A percentile compares a stretch with the other conserved stretches of the same genome.
These are phyloP conservation scores for Rhytidiadelphus loreus DNA, from an alignment of 225 moss, liverwort and hornwort species.

Conservation along the genomic window DNA sequence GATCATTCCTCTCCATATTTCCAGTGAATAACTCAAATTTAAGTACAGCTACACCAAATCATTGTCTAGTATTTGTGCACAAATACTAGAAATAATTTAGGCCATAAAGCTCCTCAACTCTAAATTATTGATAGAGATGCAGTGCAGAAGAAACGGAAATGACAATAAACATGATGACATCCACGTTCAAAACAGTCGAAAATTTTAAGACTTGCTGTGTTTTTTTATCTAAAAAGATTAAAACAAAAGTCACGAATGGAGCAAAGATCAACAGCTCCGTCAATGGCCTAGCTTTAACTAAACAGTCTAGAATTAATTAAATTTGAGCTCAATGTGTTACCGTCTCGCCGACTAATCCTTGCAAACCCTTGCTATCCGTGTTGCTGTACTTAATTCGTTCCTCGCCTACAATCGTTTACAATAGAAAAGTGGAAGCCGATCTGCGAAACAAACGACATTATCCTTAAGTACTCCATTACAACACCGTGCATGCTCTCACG, in stretches of 20 bases:
- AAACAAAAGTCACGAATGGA: background rate
- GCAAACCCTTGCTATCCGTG: background rate
- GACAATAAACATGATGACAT: background rate
- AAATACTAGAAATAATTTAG: background rate
- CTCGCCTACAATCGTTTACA: background rate
- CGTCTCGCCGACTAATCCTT: background rate
- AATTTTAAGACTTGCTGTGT: background rate
- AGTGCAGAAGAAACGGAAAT: background rate
- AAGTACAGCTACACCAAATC: background rate
- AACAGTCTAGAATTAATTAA: background rate
- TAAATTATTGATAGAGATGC: background rate
- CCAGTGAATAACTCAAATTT: background rate
- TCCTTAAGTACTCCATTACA: background rate
- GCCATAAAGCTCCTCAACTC: background rate
- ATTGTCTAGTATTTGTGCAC: background rate
- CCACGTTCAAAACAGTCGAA: background rate
- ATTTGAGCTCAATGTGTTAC: background rate
- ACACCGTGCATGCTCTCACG: background rate
- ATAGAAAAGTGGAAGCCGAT: background rate
- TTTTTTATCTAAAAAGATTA: background rate
- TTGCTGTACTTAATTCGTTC: background rate
- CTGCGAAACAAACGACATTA: background rate
- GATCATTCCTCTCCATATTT: background rate
- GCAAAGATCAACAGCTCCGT: background rate
- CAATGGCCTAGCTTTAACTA: background rate